A percentile compares a stretch with the other conserved stretches of the same genome.
Evolutionary conservation across 345 rosid genomes (phyloP).

Genomic region (Raphanus raphanistrum): DNA sequence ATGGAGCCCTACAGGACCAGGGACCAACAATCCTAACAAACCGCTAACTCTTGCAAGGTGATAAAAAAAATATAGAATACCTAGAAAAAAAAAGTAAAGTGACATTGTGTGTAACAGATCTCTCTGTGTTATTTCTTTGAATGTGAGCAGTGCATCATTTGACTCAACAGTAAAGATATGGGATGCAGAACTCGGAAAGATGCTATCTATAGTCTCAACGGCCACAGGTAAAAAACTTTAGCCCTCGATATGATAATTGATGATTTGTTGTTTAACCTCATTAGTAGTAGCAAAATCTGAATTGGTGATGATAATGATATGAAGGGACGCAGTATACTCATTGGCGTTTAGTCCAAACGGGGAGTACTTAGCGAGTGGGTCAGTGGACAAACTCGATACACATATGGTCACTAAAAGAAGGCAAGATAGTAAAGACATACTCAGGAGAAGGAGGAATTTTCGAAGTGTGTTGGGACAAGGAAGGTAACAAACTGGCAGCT

Average conservation of each 20-base stretch:
- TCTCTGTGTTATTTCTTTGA: conserved; percentile 1
- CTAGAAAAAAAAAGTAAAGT: background rate
- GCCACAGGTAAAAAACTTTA: conserved; percentile 63
- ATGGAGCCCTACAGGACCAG: conserved; percentile 96
- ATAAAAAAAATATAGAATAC: background rate
- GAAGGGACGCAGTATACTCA: conserved; percentile 93
- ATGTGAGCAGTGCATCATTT: conserved; percentile 80
- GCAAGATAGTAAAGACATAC: conserved; percentile 82
- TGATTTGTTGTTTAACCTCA: background rate
- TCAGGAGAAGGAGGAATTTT: conserved; percentile 87
- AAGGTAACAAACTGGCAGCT: conserved; percentile 94
- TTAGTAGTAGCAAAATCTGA: background rate
- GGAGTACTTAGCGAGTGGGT: conserved; percentile 92
- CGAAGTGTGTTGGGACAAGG: conserved; percentile 97
- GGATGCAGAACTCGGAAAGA: conserved; percentile 94
- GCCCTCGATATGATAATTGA: background rate
- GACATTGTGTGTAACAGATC: background rate
- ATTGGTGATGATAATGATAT: background rate
- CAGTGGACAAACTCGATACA: conserved; percentile 80
- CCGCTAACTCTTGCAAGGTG: conserved; percentile 87
- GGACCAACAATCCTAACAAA: conserved; percentile 93
- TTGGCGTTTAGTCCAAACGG: conserved; percentile 99
- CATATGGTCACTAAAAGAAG: conserved; percentile 91
- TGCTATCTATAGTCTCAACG: conserved; percentile 71
- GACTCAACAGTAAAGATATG: conserved; percentile 96